Evolutionary conservation across 2,329 filamentous ascomycete species (phyloP).

Genomic region (Cytospora leucostoma): DNA sequence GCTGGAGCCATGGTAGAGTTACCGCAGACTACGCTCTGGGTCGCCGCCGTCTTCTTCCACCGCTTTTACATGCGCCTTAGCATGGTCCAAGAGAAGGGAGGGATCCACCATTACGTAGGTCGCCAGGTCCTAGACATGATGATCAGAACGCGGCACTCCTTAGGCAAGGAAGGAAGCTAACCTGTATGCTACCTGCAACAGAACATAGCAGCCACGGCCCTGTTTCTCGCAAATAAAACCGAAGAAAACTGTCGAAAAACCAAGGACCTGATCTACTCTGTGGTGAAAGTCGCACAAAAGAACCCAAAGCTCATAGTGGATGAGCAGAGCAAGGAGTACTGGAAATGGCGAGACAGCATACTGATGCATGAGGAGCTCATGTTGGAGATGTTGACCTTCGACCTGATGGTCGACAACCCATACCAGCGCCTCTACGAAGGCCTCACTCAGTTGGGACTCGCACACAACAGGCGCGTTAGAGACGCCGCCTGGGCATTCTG

Average conservation of each 20-base stretch:
- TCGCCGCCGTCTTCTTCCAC: conserved; percentile 92
- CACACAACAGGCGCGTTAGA: conserved; percentile 78
- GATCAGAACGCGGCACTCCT: not conserved
- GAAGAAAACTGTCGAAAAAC: conserved; percentile 97
- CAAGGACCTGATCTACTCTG: conserved; percentile 89
- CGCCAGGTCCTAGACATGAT: conserved; percentile 1
- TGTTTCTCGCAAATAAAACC: conserved; percentile 95
- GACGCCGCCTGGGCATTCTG: conserved; percentile 93
- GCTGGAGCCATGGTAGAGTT: conserved; percentile 90
- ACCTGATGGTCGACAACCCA: conserved; percentile 86
- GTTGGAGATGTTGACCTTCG: conserved; percentile 89
- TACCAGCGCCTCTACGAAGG: conserved; percentile 83
- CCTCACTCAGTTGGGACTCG: conserved; percentile 69
- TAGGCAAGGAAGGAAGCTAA: conserved; percentile 1
- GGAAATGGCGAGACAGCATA: conserved; percentile 95
- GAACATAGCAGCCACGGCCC: conserved; percentile 83
- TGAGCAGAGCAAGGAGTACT: conserved; percentile 97
- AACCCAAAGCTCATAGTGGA: conserved; percentile 87
- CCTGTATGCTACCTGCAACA: conserved; percentile 35
- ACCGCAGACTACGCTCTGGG: conserved; percentile 88
- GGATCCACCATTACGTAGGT: conserved; percentile 86
- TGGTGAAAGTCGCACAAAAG: conserved; percentile 93
- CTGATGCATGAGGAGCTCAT: conserved; percentile 90
- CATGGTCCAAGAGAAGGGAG: conserved; percentile 73
- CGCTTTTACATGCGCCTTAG: conserved; percentile 91